Evolutionary conservation across 148 eudicot species (phyloP).

Genomic region (Polygonum aviculare): DNA sequence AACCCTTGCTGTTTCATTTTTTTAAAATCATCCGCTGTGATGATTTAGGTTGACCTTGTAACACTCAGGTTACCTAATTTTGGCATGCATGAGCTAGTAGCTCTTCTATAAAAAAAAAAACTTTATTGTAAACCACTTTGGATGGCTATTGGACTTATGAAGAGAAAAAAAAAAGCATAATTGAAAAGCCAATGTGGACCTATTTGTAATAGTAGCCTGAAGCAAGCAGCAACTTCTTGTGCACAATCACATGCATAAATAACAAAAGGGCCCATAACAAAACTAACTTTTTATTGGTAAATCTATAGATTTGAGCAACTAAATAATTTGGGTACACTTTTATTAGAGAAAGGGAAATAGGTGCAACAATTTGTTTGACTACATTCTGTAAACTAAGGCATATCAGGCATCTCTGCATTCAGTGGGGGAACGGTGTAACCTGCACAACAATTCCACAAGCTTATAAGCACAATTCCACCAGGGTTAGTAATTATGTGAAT

Average conservation of each 20-base stretch:
- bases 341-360: too few relatives aligned
- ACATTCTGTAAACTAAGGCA: background rate
- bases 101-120: too few relatives aligned
- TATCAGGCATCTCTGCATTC: background rate
- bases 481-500: background rate
- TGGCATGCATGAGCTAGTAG: too few relatives aligned
- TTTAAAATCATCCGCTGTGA: too few relatives aligned
- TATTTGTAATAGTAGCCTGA: background rate
- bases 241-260: background rate
- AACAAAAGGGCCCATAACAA: too few relatives aligned
- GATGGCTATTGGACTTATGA: background rate
- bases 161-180: background rate
- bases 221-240: background rate
- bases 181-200: background rate
- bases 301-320: too few relatives aligned
- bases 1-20: too few relatives aligned
- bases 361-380: background rate
- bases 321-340: too few relatives aligned
- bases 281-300: too few relatives aligned
- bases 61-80: too few relatives aligned
- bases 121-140: background rate
- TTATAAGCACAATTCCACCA: background rate
- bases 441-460: background rate
- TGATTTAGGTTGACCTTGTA: too few relatives aligned
- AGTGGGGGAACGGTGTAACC: background rate